Base-by-base conservation (phyloP, 129 eudicot genomes). In the Smallanthus sonchifolius region DNA sequence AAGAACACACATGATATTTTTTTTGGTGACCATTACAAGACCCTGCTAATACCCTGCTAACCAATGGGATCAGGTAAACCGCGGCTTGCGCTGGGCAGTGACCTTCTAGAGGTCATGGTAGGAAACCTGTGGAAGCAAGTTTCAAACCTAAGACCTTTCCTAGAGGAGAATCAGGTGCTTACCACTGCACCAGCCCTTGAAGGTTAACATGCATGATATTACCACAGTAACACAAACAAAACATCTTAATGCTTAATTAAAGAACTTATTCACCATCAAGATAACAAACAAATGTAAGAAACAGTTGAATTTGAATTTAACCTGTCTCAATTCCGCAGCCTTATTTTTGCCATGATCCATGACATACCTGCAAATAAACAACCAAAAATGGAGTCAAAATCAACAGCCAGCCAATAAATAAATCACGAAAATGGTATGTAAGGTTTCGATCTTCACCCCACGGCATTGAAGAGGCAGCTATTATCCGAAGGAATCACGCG, bases 401-500 rank as follows among this genome's bases (percentile, higher is more conserved):
- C 30, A 13, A 6, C 34, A 32, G 10, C 61, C 34, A 7, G 17
- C 38, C 20, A 24, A 39, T 16, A 73, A 5, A 71, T 28, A 14
- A 11, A n/a, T 49, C 16, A 42, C 4, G n/a, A 66, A 28, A 47
- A 63, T 6, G 1, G 10, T 32, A 60, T 1, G 6, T 42, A 40
- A 60, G 0, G 30, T 24, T 43, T 34, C 10, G 69, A 78, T 32
- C 24, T 78, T 83, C 81, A 94, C 98, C 98, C 97, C 43, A 90
- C 96, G 19, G 98, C 97, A 78, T 88, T 94, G 77, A 94, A 94
- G 69, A 94, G 93, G 70, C 98, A 94, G 72, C 98, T 94, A 72
- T 94, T 94, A 77, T 94, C 98, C 0, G 98, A 94, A 55, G 97
- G 98, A 77, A 94, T 88, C 49, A 94, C 97, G 32, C 98, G 87